Evolutionary conservation across 164 flowering plant species (phyloP).

Genomic region (Sedum album): DNA sequence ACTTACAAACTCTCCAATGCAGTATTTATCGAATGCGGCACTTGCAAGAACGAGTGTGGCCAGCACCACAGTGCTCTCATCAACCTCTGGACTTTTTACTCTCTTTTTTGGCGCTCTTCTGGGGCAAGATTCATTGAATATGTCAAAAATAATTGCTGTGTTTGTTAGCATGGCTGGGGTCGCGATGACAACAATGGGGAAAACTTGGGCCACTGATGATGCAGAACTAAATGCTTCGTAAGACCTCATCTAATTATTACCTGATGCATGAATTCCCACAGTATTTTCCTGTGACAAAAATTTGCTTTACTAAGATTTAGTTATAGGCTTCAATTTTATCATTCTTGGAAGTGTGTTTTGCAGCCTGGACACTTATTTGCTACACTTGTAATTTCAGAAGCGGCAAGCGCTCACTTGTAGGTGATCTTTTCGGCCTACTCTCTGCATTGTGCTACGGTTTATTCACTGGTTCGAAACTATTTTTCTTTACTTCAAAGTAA

Average conservation of each 20-base stretch:
- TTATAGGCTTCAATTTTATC: not conserved
- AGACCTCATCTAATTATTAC: slow-evolving; percentile 14
- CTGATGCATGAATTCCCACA: not conserved
- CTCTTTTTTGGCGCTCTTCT: slow-evolving; percentile 80
- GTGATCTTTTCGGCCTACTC: slow-evolving; percentile 95
- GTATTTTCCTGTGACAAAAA: no score
- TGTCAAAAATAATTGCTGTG: slow-evolving; percentile 79
- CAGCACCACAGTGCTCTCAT: slow-evolving; percentile 89
- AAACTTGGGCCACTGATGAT: slow-evolving; percentile 98
- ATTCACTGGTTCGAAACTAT: slow-evolving; percentile 60
- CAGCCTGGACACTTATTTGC: slow-evolving; percentile 22
- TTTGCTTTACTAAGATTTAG: not conserved
- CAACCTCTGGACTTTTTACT: slow-evolving; percentile 96
- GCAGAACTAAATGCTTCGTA: slow-evolving; percentile 46
- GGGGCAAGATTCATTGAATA: slow-evolving; percentile 83
- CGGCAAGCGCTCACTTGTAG: slow-evolving; percentile 81
- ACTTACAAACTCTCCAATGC: slow-evolving; percentile 22
- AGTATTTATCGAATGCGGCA: slow-evolving; percentile 79
- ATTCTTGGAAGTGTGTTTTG: slow-evolving; percentile 3
- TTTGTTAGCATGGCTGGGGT: slow-evolving; percentile 97
- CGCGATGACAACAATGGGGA: slow-evolving; percentile 92
- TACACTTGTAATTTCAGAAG: slow-evolving; percentile 39
- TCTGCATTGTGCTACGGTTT: slow-evolving; percentile 88
- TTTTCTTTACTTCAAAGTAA: not conserved
- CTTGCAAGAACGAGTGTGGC: slow-evolving; percentile 97